Conservation (phyloP, 2,329 filamentous ascomycete genomes). For the Talaromyces sp. region DNA sequence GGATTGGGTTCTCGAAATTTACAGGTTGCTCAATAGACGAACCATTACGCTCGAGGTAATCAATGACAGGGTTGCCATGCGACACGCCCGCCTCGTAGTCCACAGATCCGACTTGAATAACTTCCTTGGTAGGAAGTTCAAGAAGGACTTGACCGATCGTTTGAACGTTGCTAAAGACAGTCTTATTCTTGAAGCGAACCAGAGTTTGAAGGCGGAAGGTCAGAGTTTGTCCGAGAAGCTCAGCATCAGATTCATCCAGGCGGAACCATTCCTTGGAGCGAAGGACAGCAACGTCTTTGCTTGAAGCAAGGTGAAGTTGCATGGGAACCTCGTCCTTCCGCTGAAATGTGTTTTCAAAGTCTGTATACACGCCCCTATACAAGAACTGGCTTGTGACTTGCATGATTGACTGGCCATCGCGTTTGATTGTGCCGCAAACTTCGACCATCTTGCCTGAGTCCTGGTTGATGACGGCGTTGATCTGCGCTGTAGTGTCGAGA, state of each 20-base stretch:
- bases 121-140: slow-evolving; percentile 92
- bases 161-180: slow-evolving; percentile 83
- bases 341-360: slow-evolving; percentile 98
- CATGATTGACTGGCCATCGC: slow-evolving; percentile 83
- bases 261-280: slow-evolving; percentile 98
- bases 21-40: slow-evolving; percentile 92
- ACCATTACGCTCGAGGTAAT: slow-evolving; percentile 90
- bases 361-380: slow-evolving; percentile 86
- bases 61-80: slow-evolving; percentile 92
- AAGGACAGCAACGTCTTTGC: slow-evolving; percentile 88
- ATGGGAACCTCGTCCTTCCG: slow-evolving; percentile 94
- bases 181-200: slow-evolving; percentile 90
- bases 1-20: slow-evolving; percentile 95
- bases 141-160: slow-evolving; percentile 89
- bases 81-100: slow-evolving; percentile 90
- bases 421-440: slow-evolving; percentile 92
- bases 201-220: slow-evolving; percentile 94
- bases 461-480: slow-evolving; percentile 97
- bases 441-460: slow-evolving; percentile 99
- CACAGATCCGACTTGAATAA: slow-evolving; percentile 95
- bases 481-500: slow-evolving; percentile 85
- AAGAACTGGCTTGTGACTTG: slow-evolving; percentile 98
- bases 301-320: slow-evolving; percentile 80
- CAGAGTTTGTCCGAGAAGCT: slow-evolving; percentile 86
- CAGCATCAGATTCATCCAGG: slow-evolving; percentile 75